phyloP scores from a whole-genome alignment of 129 eudicot species.

The Artemisia tridentata region DNA sequence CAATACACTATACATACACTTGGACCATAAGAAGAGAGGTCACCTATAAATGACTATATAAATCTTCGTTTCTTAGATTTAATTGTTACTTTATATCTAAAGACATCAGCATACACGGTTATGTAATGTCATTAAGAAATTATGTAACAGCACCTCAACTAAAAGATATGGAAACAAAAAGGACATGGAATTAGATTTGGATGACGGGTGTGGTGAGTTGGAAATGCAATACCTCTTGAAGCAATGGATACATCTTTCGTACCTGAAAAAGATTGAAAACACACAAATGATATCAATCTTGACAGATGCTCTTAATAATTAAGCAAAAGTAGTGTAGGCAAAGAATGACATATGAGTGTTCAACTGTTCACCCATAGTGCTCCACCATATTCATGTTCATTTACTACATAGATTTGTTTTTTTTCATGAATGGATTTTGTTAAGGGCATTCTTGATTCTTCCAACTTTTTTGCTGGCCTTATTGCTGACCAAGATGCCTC shows the following conservation, averaged over 20 bases:
- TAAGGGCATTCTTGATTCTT: slow-evolving; percentile 11
- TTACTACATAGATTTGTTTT: slow-evolving; percentile 30
- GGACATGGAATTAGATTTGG: slow-evolving; percentile 26
- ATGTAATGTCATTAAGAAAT: not conserved
- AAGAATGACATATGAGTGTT: slow-evolving; percentile 31
- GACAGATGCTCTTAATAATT: slow-evolving; percentile 38
- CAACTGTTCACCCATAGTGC: slow-evolving; percentile 42
- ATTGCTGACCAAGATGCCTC: slow-evolving; percentile 29
- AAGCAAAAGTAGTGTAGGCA: slow-evolving; percentile 35
- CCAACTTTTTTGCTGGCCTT: slow-evolving; percentile 23
- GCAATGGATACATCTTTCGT: slow-evolving; percentile 34
- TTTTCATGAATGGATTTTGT: slow-evolving; percentile 30
- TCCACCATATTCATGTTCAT: slow-evolving; percentile 35
- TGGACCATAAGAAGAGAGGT: not conserved
- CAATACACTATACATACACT: too few species aligned
- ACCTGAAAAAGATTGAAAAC: slow-evolving; percentile 36
- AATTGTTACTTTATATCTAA: slow-evolving; percentile 1
- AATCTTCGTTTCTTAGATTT: too few species aligned
- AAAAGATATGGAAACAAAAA: slow-evolving; percentile 2
- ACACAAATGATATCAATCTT: slow-evolving; percentile 26
- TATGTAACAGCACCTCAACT: slow-evolving; percentile 20
- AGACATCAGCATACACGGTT: not conserved
- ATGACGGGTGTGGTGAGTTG: slow-evolving; percentile 43
- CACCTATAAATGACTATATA: not conserved
- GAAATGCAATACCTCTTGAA: slow-evolving; percentile 45